Base-by-base conservation (phyloP, 371 early-diverging fungal species). In the Gilbertella persicaria region DNA sequence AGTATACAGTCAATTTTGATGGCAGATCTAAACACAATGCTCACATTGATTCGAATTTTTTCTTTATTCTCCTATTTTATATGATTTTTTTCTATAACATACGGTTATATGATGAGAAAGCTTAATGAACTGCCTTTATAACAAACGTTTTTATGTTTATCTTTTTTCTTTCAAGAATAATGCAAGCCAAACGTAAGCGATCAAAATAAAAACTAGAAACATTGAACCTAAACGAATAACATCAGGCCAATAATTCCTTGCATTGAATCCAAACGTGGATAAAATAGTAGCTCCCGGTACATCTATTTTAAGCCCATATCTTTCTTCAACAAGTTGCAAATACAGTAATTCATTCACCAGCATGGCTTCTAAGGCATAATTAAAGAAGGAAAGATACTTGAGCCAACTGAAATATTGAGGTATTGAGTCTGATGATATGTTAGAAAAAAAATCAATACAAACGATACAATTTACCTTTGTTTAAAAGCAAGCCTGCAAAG, bases 211-310 rank as follows among this genome's bases (percentile, higher is more conserved):
- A 3, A 56, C 50, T 2, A 73, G 49, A 21, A 88, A 81, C 74
- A 88, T 85, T 12, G 67, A 71, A n/a, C 71, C 54, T 41, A 93
- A 54, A 23, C 79, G 75, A 28, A 82, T 69, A 1, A 94, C 86
- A 69, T 95, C 93, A 1, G 77, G 75, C 94, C 94, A 94, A 67
- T 85, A 96, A 3, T 84, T 88, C 21, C 83, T 80, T 6, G 92
- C 84, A 60, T 92, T 84, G 64, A 97, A 90, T 0, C 96, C 96
- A 71, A 97, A 95, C 1, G 91, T 92, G 7, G 91, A 86, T 47
- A 97, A 57, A 21, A 97, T 89, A 2, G 85, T 82, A 1, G 92
- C 88, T 16, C 90, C 91, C 24, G 96, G 95, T 6, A 97, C 85
- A 60, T 91, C 89, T 44, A 95, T 92, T 44, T 83, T 80, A 1